Evolutionary conservation across 106 monocot genomes (phyloP).

Genomic region (Triglochin maritima): DNA sequence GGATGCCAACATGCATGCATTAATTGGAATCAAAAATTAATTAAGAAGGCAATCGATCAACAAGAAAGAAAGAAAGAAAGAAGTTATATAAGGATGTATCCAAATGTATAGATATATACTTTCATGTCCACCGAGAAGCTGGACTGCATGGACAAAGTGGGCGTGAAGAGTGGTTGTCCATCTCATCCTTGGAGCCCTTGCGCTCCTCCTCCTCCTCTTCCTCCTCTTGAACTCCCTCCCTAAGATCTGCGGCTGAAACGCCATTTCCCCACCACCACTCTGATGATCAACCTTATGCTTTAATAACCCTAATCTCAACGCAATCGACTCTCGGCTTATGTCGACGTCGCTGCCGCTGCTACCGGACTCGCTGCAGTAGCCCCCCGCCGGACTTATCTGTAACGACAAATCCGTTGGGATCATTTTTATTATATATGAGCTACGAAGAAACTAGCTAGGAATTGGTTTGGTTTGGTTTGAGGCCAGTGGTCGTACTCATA

Average conservation of each 20-base stretch:
- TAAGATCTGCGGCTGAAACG: slow-evolving; percentile 1
- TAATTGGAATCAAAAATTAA: neutral
- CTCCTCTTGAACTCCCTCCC: slow-evolving; percentile 17
- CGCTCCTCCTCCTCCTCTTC: slow-evolving; percentile 12
- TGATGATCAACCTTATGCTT: too few relatives aligned
- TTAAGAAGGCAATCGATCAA: neutral
- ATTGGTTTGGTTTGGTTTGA: too few relatives aligned
- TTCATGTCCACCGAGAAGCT: slow-evolving; percentile 31
- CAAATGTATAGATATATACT: too few relatives aligned
- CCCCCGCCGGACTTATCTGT: slow-evolving; percentile 12
- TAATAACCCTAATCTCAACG: too few relatives aligned
- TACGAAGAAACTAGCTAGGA: too few relatives aligned
- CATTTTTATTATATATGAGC: neutral
- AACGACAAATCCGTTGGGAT: slow-evolving; percentile 8
- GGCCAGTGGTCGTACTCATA: neutral
- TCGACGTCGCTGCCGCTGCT: slow-evolving; percentile 1
- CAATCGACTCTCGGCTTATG: neutral
- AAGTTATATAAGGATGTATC: neutral
- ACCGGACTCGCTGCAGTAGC: neutral
- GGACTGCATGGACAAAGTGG: slow-evolving; percentile 26
- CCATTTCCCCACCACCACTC: too few relatives aligned
- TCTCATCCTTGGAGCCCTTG: slow-evolving; percentile 24
- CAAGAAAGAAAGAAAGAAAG: neutral
- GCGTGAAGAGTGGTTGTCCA: slow-evolving; percentile 25
- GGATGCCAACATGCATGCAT: neutral